Evolutionary conservation across 75 land plant genomes (phyloP).

Genomic region (Isoetes taiwanensis): DNA sequence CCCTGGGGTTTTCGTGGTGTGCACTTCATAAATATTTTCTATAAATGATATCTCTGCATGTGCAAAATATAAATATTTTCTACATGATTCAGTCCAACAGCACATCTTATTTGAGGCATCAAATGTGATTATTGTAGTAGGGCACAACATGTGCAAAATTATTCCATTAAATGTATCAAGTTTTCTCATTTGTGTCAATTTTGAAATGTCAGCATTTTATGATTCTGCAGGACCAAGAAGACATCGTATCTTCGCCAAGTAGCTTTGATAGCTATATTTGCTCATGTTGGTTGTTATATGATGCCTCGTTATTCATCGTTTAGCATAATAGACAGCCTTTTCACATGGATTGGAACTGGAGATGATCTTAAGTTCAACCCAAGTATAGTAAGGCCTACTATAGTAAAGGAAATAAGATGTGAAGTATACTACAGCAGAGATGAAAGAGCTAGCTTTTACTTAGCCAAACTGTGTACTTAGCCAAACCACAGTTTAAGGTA

Average conservation of each 20-base stretch:
- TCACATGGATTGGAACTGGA: constrained; percentile 80
- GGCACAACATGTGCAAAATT: constrained; percentile 71
- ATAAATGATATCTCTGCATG: too few relatives aligned
- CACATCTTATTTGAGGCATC: constrained; percentile 81
- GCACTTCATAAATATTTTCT: too few relatives aligned
- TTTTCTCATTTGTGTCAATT: background rate
- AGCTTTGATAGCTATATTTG: constrained; percentile 71
- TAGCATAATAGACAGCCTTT: constrained; percentile 75
- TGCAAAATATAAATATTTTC: too few relatives aligned
- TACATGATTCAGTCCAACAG: constrained; percentile 94
- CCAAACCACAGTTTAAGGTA: too few relatives aligned
- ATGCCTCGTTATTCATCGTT: constrained; percentile 85
- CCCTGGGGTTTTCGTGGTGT: too few relatives aligned
- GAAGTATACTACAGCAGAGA: too few relatives aligned
- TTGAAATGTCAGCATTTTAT: background rate
- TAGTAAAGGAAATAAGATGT: too few relatives aligned
- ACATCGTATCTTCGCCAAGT: constrained; percentile 97
- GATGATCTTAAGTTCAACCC: constrained; percentile 82
- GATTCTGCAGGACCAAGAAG: constrained; percentile 80
- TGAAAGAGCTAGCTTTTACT: too few relatives aligned
- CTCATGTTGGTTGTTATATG: constrained; percentile 95
- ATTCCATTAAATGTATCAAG: too few relatives aligned
- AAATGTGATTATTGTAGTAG: constrained; percentile 79
- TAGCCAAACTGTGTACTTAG: too few relatives aligned
- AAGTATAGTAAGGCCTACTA: constrained; percentile 83